These are phyloP conservation scores for Curvularia lunata DNA, from an alignment of 2,329 filamentous ascomycete species.

Conservation along the genomic window DNA sequence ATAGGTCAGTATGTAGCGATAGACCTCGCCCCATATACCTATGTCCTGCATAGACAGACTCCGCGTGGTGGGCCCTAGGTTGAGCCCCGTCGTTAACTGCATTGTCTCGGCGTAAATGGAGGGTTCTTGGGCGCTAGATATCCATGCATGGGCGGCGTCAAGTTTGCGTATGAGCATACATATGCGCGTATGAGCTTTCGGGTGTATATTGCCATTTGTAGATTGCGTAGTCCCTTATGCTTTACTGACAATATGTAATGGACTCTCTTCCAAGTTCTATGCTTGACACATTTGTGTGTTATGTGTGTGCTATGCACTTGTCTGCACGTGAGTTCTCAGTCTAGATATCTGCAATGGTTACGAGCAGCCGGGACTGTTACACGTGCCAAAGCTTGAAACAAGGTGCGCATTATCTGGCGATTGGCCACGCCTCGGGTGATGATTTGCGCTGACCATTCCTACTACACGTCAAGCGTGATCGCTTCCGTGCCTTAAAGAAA, in stretches of 20 bases:
- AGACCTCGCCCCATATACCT: constrained; percentile 30
- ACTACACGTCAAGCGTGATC: not conserved
- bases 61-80: constrained; percentile 44
- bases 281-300: not conserved
- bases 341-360: not conserved
- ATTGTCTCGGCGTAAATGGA: constrained; percentile 17
- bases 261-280: not conserved
- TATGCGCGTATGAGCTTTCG: constrained; percentile 1
- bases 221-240: not conserved
- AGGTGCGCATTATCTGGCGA: not conserved
- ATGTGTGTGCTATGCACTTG: not conserved
- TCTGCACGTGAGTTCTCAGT: not conserved
- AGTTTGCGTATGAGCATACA: constrained; percentile 1
- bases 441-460: not conserved
- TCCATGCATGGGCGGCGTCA: constrained; percentile 10
- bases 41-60: constrained; percentile 43
- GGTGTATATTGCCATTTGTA: not conserved
- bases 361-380: not conserved
- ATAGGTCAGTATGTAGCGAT: constrained; percentile 47
- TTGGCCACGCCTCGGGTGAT: not conserved
- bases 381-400: not conserved
- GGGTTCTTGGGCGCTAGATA: constrained; percentile 9
- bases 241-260: not conserved
- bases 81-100: not conserved
- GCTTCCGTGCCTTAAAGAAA: not conserved